Evolutionary conservation across 75 land plant species (phyloP), one percentile per base, ranked within the genome.

Genomic region (Larix kaempferi): DNA sequence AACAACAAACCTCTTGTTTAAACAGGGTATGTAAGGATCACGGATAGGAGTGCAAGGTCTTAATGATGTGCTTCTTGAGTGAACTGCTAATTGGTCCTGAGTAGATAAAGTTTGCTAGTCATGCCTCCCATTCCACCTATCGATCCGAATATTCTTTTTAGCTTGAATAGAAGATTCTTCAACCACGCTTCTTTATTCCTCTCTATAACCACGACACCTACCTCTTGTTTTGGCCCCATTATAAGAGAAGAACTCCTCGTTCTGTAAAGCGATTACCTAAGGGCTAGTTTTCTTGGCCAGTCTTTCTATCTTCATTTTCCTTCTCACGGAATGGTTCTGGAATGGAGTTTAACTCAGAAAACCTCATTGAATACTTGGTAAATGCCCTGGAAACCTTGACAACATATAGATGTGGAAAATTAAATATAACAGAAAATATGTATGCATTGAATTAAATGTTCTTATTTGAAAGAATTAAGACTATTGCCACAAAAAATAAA

Each of bases 201-300:
- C 62, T 26, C 85, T 37, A 19, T 77, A 66, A 13, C 85, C 75
- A 5, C 81, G 77, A 6, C 78, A 79, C 66, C 85, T 81, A 79
- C 66, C 85, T 64, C 78, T 83, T 79, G 74, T 76, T 83, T 19
- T 79, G 85, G 12, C 85, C 85, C 85, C 85, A 83, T 62, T 83
- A 78, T 29, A 82, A 55, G 37, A 82, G 58, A 17, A 74, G 61
- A 19, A 74, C 84, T 11, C 83, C 75, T 25, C 80, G 76, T 21
- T 55, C 61, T 25, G 37, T 16, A 4, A 56, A n/a, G 12, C 59
- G 59, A 62, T 26, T 29, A 59, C 8, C 25, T 15, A 33, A 22
- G 10, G 17, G 64, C 27, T 74, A 37, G 25, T 26, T 74, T 49
- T 56, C 76, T 25, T 74, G 64, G 76, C 59, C 55, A 17, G 27